Percentiles rank a stretch among this genome's conserved stretches.
Evolutionary conservation across 441 rosid genomes (phyloP).

Genomic region (Pelargonium myrrhifolium): DNA sequence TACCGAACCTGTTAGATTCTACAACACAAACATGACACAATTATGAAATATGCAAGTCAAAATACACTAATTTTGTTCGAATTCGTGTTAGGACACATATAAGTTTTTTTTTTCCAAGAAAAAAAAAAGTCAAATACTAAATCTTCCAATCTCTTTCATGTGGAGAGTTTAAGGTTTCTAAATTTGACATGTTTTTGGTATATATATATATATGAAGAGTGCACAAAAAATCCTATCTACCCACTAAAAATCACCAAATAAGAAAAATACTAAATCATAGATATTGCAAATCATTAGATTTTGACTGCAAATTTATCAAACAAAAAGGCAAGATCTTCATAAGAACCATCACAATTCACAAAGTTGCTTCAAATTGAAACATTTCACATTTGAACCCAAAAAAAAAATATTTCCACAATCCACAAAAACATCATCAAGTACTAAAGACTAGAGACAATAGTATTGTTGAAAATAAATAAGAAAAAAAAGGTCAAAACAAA

Average conservation of each 20-base stretch:
- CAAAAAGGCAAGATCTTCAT: constrained; percentile 1
- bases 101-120: not conserved
- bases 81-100: too few relatives aligned
- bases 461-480: too few relatives aligned
- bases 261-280: not conserved
- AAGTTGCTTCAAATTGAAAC: not conserved
- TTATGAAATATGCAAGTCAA: too few relatives aligned
- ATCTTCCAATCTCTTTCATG: not conserved
- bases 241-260: constrained; percentile 1
- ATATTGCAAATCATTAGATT: not conserved
- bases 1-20: too few relatives aligned
- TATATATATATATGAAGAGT: not conserved
- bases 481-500: too few relatives aligned
- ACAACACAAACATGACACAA: too few relatives aligned
- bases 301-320: not conserved
- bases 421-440: too few relatives aligned
- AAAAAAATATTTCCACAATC: too few relatives aligned
- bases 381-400: not conserved
- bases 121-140: not conserved
- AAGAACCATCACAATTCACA: constrained; percentile 2
- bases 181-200: not conserved
- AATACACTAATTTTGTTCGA: too few relatives aligned
- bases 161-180: not conserved
- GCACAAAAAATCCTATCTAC: constrained; percentile 5
- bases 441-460: too few relatives aligned